These are phyloP conservation scores for Pythium rhizo-oryzae DNA, from an alignment of 352 stramenopile species.

Conservation along the genomic window DNA sequence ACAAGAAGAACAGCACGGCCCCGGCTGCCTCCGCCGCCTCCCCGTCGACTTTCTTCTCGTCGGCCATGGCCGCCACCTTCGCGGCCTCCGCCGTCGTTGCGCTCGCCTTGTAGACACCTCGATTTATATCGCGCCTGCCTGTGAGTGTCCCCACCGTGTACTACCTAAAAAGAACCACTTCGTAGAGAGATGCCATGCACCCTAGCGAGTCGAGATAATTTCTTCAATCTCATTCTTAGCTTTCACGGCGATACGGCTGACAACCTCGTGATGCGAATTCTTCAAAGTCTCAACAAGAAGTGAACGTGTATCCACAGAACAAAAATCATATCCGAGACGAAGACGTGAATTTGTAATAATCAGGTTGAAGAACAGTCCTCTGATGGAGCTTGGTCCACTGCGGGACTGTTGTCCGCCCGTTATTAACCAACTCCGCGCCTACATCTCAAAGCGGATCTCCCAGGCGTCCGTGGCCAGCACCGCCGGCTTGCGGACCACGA, in stretches of 20 bases:
- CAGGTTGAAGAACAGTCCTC: not conserved
- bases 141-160: slow-evolving; percentile 13
- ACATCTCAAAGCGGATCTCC: slow-evolving; percentile 56
- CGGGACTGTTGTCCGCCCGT: not conserved
- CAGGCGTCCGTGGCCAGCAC: slow-evolving; percentile 72
- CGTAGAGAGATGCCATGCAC: slow-evolving; percentile 6
- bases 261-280: no score
- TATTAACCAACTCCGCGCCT: no score
- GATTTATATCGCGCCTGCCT: not conserved
- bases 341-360: not conserved
- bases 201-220: not conserved
- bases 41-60: slow-evolving; percentile 3
- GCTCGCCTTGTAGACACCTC: slow-evolving; percentile 16
- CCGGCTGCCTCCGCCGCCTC: not conserved
- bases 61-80: not conserved
- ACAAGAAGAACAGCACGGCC: slow-evolving; percentile 1
- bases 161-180: slow-evolving; percentile 3
- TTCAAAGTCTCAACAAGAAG: no score
- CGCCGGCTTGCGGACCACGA: slow-evolving; percentile 88
- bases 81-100: slow-evolving; percentile 4
- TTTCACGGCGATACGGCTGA: not conserved
- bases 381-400: not conserved
- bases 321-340: no score
- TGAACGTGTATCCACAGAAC: no score
- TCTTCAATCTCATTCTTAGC: not conserved